Percentiles rank a stretch among this genome's conserved stretches.
Evolutionary conservation across 805 yeast genomes (phyloP).

Genomic region (Kluyveromyces wickerhamii): DNA sequence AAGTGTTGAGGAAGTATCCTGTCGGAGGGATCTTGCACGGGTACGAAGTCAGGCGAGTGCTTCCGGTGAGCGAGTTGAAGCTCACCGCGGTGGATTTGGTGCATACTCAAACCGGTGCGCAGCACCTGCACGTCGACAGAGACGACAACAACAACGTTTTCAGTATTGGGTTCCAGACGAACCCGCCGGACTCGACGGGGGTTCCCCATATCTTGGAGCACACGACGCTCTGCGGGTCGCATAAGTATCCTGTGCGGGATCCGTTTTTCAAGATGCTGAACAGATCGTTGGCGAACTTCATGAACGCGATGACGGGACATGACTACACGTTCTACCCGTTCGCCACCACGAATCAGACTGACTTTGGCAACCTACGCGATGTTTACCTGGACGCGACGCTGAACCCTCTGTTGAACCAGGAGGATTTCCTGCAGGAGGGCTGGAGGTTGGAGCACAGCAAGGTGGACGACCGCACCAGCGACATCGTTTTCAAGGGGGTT

Average conservation of each 20-base stretch:
- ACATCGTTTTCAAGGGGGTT: slow-evolving; percentile 82
- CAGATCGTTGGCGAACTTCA: slow-evolving; percentile 87
- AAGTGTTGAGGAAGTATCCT: slow-evolving; percentile 46
- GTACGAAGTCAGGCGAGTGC: slow-evolving; percentile 53
- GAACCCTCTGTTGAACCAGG: slow-evolving; percentile 65
- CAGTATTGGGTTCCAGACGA: slow-evolving; percentile 82
- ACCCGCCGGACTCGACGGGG: slow-evolving; percentile 92
- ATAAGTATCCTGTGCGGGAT: slow-evolving; percentile 86
- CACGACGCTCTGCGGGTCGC: slow-evolving; percentile 91
- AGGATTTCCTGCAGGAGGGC: slow-evolving; percentile 92
- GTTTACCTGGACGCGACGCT: slow-evolving; percentile 85
- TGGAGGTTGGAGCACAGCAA: slow-evolving; percentile 85
- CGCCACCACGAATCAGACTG: slow-evolving; percentile 82
- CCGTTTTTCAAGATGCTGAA: slow-evolving; percentile 97
- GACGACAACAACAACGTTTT: slow-evolving; percentile 83
- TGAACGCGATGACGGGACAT: slow-evolving; percentile 99
- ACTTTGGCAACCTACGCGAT: slow-evolving; percentile 73
- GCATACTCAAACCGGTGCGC: slow-evolving; percentile 64
- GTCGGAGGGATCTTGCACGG: slow-evolving; percentile 59
- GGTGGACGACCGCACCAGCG: slow-evolving; percentile 47
- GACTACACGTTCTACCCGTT: slow-evolving; percentile 95
- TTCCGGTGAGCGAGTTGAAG: slow-evolving; percentile 74
- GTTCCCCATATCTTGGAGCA: slow-evolving; percentile 95
- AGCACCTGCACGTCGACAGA: slow-evolving; percentile 79
- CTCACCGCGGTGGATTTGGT: slow-evolving; percentile 66